Evolutionary conservation across 345 rosid genomes (phyloP), one percentile per base, ranked within the genome.

Genomic region (Dovyalis caffra): DNA sequence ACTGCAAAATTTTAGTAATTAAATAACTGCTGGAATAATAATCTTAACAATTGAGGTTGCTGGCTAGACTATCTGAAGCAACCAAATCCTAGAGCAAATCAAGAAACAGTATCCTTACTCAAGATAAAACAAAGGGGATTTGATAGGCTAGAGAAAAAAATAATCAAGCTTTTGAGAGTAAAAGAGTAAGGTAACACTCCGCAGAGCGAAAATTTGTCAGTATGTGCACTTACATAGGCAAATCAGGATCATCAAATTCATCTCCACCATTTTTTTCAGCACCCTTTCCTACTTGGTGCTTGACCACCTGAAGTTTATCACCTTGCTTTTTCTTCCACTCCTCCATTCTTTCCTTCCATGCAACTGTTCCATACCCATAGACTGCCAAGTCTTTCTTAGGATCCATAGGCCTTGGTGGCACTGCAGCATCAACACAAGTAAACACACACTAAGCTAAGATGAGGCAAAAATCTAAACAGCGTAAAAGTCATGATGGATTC

Each of bases 301-400:
- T 83, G 80, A 89, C 90, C 72, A 89, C 86, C 82, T 88, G 87
- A 72, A 81, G 85, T 75, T 87, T 93, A 64, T 89, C 94, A 31
- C 71, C 81, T 76, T 90, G 97, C 79, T 90, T 94, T 82, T 79
- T 83, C 83, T 84, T 94, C 97, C 97, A 92, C 11, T 88, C 92
- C 71, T 90, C 97, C 96, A 94, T 92, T 64, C 86, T 84, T 72
- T 92, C 93, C 75, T 94, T 94, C 98, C 98, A 94, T 4, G 98
- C 98, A 23, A 94, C 92, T 33, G 89, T 92, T 70, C 98, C 98
- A 68, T 94, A 94, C 29, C 98, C 98, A 49, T 94, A 92, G 26
- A 86, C 93, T 5, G 94, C 94, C 67, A 90, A 79, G 69, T 94
- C 98, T 75, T 92, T 94, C 49, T 88, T 88, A 60, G 97, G 97